Conservation (phyloP, 768 basidiomycete species). For the Kwoniella europaea region DNA sequence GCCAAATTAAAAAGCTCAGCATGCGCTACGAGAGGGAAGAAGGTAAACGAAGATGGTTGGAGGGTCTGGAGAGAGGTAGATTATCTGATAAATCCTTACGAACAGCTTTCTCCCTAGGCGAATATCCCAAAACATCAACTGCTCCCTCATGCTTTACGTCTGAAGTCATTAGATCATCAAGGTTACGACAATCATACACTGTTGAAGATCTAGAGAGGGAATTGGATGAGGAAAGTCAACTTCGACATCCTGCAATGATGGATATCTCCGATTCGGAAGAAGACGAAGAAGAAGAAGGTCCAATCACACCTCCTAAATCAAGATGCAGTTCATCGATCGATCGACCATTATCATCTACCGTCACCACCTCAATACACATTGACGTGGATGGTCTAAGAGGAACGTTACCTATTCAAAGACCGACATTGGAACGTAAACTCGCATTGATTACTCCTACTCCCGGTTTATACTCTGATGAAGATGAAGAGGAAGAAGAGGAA, state of each 20-base stretch:
- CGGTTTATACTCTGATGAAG: background rate
- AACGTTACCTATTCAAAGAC: background rate
- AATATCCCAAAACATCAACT: constrained; percentile 1
- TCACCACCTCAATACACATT: background rate
- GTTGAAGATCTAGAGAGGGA: constrained; percentile 28
- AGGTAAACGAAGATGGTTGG: constrained; percentile 49
- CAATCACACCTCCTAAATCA: constrained; percentile 23
- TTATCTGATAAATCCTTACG: constrained; percentile 44
- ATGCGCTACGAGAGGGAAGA: constrained; percentile 53
- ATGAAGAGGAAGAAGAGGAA: constrained; percentile 24
- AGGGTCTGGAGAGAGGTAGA: constrained; percentile 42
- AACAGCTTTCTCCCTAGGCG: constrained; percentile 43
- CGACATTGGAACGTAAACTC: constrained; percentile 5
- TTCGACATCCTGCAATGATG: constrained; percentile 43
- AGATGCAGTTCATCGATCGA: constrained; percentile 1
- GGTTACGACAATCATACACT: constrained; percentile 33
- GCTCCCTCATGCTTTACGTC: background rate
- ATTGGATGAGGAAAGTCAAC: background rate
- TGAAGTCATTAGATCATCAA: constrained; percentile 25
- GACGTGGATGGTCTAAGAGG: background rate
- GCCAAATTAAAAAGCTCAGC: constrained; percentile 46
- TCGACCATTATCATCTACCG: background rate
- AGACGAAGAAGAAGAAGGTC: constrained; percentile 20
- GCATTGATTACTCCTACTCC: constrained; percentile 5
- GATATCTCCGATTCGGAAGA: constrained; percentile 18